Conservation (phyloP, 306 rosid genomes). For the Gynostemma pentaphyllum region DNA sequence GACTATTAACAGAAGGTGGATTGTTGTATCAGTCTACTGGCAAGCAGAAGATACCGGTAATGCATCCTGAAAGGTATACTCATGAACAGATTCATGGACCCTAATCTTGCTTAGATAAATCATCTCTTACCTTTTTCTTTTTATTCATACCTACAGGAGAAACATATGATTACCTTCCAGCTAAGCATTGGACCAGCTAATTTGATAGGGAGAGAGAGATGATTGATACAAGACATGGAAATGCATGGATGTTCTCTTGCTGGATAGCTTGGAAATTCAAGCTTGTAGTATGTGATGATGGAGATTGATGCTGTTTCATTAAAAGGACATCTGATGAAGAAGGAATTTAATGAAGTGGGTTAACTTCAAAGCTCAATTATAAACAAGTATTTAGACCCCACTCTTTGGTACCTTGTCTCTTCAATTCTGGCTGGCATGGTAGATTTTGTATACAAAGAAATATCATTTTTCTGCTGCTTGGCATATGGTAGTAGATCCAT, state of each 20-base stretch:
- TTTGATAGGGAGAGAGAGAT: not conserved
- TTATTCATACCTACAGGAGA: not conserved
- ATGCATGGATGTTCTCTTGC: not conserved
- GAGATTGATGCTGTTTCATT: not conserved
- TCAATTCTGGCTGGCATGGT: constrained; percentile 2
- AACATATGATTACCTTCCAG: not conserved
- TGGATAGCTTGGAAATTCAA: not conserved
- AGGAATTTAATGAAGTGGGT: constrained; percentile 6
- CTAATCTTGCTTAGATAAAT: not conserved
- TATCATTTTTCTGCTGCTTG: not conserved
- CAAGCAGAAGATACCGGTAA: not conserved
- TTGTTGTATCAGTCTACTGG: too few species aligned
- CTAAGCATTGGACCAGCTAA: constrained; percentile 1
- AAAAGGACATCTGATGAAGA: not conserved
- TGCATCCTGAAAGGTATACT: not conserved
- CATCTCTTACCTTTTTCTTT: not conserved
- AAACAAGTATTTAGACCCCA: constrained; percentile 4
- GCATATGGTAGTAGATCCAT: not conserved
- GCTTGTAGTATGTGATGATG: not conserved
- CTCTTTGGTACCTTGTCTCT: constrained; percentile 10
- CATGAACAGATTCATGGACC: not conserved
- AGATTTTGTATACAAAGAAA: not conserved
- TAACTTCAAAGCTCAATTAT: constrained; percentile 8
- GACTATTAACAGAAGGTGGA: too few species aligned
- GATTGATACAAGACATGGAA: not conserved